Conservation (phyloP, 2,329 filamentous ascomycete genomes). For the Torrubiella hemipterigena region DNA sequence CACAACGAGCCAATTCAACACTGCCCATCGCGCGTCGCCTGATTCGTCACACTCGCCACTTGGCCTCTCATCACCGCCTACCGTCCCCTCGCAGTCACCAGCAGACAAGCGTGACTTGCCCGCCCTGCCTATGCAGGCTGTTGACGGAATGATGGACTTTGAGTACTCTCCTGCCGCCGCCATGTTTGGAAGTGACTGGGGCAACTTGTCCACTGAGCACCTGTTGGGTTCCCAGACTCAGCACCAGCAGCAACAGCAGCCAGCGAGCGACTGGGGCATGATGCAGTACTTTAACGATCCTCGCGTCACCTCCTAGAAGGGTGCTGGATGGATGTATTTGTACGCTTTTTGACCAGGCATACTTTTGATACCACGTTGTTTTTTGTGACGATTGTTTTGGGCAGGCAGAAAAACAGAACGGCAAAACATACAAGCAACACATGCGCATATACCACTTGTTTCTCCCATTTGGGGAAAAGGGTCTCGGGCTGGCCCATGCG, state of each 20-base stretch:
- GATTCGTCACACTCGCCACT: slow-evolving; percentile 20
- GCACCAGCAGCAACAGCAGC: background rate
- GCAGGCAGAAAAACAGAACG: too few relatives aligned
- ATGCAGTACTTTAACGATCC: background rate
- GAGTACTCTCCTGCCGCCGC: slow-evolving; percentile 26
- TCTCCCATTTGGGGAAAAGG: too few relatives aligned
- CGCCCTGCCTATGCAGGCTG: slow-evolving; percentile 13
- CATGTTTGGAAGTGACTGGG: slow-evolving; percentile 30
- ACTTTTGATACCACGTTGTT: background rate
- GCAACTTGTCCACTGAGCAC: slow-evolving; percentile 17
- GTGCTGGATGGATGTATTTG: too few relatives aligned
- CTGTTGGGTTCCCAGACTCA: background rate
- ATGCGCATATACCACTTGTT: too few relatives aligned
- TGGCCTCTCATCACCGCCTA: slow-evolving; percentile 13
- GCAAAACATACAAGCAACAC: too few relatives aligned
- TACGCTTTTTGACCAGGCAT: background rate
- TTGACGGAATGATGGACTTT: slow-evolving; percentile 28
- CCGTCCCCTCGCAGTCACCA: slow-evolving; percentile 15
- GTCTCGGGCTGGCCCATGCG: too few relatives aligned
- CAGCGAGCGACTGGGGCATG: background rate
- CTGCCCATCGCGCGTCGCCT: slow-evolving; percentile 16
- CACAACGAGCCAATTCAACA: slow-evolving; percentile 18
- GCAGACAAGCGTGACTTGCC: slow-evolving; percentile 24
- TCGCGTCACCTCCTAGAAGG: background rate
- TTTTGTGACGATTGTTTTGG: too few relatives aligned